Evolutionary conservation across 805 yeast genomes (phyloP), one percentile per base, ranked within the genome.

Genomic region (Wickerhamomyces ciferrii): DNA sequence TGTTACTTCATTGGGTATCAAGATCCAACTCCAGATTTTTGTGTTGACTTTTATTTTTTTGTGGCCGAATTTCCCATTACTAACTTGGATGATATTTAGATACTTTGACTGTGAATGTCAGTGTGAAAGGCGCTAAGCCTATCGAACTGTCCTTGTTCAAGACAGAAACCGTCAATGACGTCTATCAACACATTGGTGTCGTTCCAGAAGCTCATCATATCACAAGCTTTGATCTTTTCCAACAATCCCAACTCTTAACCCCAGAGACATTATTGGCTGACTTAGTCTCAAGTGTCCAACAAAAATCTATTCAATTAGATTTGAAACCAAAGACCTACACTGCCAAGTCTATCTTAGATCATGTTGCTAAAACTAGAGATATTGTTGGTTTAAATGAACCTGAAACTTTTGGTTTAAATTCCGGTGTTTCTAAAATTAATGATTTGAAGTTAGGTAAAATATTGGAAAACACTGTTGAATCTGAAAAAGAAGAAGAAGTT

Each of bases 361-460:
- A 89, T 62, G 61, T 88, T 38, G 61, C 68, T 43, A 78, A 78
- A 48, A 75, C 82, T 42, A 78, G 95, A 61, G 89, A 83, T 46
- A 67, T 71, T 42, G 71, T 77, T 38, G 83, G 80, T 4, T 68
- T 83, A 52, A 73, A 76, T 48, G 76, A 75, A 32, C 66, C 73
- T 31, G 68, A 69, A 29, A 65, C 74, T 13, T 63, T 74, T 34
- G 58, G 61, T 43, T 65, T 68, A 37, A 57, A 65, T 44, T 60
- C 62, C 17, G 92, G 90, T 41, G 67, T 71, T 31, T 70, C 82
- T 8, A 73, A 72, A 49, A 75, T 78, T 58, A 59, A 60, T 44
- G 60, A 62, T 10, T 65, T 79, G 49, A 62, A 62, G 0, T 66
- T 81, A 53, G 63, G 25, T 37, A 20, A 20, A 21, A 37, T 37